Percentiles rank a stretch among this genome's conserved stretches.
phyloP scores from a whole-genome alignment of 2,329 filamentous ascomycete genomes.

The Xylariales sp. region DNA sequence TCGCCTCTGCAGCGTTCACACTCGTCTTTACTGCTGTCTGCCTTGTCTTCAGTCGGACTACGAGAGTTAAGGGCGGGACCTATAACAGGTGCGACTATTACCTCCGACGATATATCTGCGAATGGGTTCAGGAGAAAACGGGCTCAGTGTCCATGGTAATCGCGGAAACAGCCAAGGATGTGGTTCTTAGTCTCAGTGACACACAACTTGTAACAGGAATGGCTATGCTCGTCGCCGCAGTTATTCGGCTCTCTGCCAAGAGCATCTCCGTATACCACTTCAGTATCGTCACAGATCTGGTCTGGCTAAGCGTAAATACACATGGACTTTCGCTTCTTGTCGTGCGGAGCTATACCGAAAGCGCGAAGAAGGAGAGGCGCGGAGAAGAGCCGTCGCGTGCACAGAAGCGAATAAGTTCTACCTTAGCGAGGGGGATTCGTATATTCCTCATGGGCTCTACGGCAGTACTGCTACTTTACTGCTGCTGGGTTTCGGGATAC shows the following conservation, averaged over 20 bases:
- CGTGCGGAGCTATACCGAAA: slow-evolving; percentile 7
- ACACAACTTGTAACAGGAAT: slow-evolving; percentile 19
- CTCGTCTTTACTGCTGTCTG: not conserved
- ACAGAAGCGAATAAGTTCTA: not conserved
- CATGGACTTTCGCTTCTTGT: slow-evolving; percentile 15
- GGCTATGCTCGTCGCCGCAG: slow-evolving; percentile 11
- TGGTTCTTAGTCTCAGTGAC: slow-evolving; percentile 16
- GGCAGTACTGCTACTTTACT: slow-evolving; percentile 6
- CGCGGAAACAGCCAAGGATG: slow-evolving; percentile 7
- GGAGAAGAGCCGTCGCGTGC: not conserved
- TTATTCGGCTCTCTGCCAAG: slow-evolving; percentile 12
- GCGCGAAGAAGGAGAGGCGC: slow-evolving; percentile 11
- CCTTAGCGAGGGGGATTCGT: slow-evolving; percentile 2
- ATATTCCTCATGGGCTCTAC: slow-evolving; percentile 3
- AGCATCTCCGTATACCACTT: slow-evolving; percentile 18
- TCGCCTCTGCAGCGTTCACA: not conserved
- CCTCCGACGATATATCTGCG: not conserved
- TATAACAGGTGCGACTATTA: not conserved
- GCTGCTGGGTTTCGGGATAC: slow-evolving; percentile 2
- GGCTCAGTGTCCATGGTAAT: not conserved
- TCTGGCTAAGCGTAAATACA: slow-evolving; percentile 17
- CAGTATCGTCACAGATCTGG: slow-evolving; percentile 17
- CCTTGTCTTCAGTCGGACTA: not conserved
- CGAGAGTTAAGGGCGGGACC: not conserved
- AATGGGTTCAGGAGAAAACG: not conserved